Percentiles rank a stretch among this genome's conserved stretches.
These are phyloP conservation scores for Amanita phalloides DNA, from an alignment of 768 basidiomycete species.

Conservation along the genomic window DNA sequence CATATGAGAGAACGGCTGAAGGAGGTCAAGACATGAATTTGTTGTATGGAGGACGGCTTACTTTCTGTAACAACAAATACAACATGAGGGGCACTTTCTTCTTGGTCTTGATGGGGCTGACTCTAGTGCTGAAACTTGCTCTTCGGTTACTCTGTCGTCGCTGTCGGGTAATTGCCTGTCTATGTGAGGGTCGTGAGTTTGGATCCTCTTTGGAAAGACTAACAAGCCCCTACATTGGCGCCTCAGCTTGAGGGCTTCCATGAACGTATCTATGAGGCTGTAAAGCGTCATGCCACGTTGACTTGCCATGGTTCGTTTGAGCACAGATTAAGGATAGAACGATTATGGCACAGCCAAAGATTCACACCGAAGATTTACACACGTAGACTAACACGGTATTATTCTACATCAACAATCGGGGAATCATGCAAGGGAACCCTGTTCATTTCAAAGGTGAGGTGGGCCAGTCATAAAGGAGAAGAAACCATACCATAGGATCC, in stretches of 20 bases:
- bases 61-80: not conserved
- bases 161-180: not conserved
- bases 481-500: slow-evolving; percentile 73
- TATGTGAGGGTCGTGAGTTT: not conserved
- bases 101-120: not conserved
- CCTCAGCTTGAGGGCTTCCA: not conserved
- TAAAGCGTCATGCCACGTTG: not conserved
- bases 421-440: slow-evolving; percentile 18
- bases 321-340: too few species aligned
- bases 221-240: not conserved
- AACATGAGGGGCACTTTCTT: not conserved
- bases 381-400: not conserved
- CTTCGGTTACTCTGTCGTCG: not conserved
- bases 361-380: not conserved
- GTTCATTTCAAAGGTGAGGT: not conserved
- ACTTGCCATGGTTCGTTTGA: not conserved
- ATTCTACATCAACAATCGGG: not conserved
- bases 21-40: not conserved
- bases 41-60: not conserved
- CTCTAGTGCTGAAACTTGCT: not conserved
- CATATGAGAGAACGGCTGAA: not conserved
- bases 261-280: not conserved
- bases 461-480: not conserved
- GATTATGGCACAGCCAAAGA: too few species aligned
- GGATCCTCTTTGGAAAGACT: not conserved